Base-by-base conservation (phyloP, 1,139 yeast species). In the Saccharomyces hybrid region DNA sequence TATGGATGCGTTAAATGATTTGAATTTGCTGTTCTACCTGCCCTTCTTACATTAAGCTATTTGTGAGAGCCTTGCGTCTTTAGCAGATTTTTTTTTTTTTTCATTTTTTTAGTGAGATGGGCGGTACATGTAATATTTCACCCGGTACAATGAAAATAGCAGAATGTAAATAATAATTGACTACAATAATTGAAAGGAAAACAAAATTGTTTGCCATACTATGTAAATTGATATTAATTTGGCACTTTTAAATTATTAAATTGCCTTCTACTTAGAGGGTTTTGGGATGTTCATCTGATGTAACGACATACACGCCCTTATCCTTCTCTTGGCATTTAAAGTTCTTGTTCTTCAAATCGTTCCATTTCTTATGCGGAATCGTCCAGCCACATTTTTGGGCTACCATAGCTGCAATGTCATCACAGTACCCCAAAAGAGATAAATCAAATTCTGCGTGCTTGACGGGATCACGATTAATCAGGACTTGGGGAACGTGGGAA, bases 401-500 rank as follows among this genome's bases (percentile, higher is more conserved):
- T 3, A 91, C 70, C 68, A 82, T 81, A 46, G 84, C 79, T 7
- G 91, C 93, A 9, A 82, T 89, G 60, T 88, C 95, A 67, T 93
- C 98, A 72, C 98, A 90, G 61, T 81, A 82, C 0, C 97, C 98
- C 49, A 91, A 73, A 16, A 93, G 69, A 32, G 84, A 81, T 25
- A 89, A 80, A 68, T 91, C 98, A 68, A 93, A 93, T 62, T 85
- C 88, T 52, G 83, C 77, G 67, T 88, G 93, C 48, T 76, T 76
- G n/a, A 89, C 86, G 0, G 88, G 84, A 62, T 89, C 95, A 64
- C 81, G 82, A 66, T 90, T 89, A 57, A 93, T 86, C 55, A 89
- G 75, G 3, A 93, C 77, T 68, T 91, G 97, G 0, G 98, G 98
- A 1, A 89, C 82, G 34, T 79, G 70, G 23, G 79, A 79, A 0